Evolutionary conservation across 768 basidiomycete genomes (phyloP).

Genomic region (Pisolithus sp.): DNA sequence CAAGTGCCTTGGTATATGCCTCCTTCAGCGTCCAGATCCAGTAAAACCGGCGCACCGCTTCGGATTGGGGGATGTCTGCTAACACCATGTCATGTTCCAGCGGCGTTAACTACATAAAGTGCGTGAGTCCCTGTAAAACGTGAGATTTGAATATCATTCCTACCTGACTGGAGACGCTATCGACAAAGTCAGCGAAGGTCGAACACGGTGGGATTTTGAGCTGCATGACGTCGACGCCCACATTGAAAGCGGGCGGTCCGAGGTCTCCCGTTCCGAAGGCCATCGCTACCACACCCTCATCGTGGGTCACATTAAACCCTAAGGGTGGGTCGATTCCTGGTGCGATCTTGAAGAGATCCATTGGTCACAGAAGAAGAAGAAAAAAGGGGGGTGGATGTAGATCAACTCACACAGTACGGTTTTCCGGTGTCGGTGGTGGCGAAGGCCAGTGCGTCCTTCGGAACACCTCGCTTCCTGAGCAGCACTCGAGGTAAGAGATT

Average conservation of each 20-base stretch:
- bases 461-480: constrained; percentile 51
- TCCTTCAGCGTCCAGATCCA: constrained; percentile 91
- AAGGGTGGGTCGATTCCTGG: constrained; percentile 46
- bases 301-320: constrained; percentile 79
- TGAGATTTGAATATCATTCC: background rate
- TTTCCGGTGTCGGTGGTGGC: constrained; percentile 58
- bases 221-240: constrained; percentile 84
- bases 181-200: constrained; percentile 54
- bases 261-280: constrained; percentile 42
- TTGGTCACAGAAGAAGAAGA: constrained; percentile 2
- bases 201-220: constrained; percentile 54
- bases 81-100: constrained; percentile 30
- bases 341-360: constrained; percentile 32
- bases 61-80: constrained; percentile 36
- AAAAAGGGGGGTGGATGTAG: background rate
- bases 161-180: constrained; percentile 62
- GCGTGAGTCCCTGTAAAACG: constrained; percentile 5
- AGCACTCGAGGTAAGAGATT: constrained; percentile 64
- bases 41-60: constrained; percentile 60
- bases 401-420: constrained; percentile 60
- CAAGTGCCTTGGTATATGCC: constrained; percentile 85
- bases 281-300: constrained; percentile 67
- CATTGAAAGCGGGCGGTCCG: constrained; percentile 46
- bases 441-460: constrained; percentile 43
- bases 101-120: constrained; percentile 32